phyloP scores from a whole-genome alignment of 176 grass and related monocot genomes.

The Musa troglodytarum region DNA sequence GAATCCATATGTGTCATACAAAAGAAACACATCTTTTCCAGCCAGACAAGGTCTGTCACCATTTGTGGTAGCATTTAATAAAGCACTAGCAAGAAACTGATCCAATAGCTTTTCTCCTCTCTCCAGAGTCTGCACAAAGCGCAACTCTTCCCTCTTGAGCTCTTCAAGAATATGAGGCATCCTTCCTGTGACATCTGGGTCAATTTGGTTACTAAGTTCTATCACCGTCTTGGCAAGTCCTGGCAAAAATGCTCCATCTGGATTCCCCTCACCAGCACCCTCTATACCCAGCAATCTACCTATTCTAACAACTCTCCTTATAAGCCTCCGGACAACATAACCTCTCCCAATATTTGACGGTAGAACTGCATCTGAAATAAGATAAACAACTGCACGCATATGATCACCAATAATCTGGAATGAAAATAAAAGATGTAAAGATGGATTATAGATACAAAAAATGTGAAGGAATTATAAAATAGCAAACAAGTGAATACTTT shows the following conservation, averaged over 20 bases:
- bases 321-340: constrained; percentile 89
- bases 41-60: constrained; percentile 56
- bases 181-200: constrained; percentile 71
- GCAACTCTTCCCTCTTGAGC: constrained; percentile 78
- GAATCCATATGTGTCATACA: constrained; percentile 97
- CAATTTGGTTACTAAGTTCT: constrained; percentile 59
- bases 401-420: constrained; percentile 90
- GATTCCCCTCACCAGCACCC: constrained; percentile 51
- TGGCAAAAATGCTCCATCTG: constrained; percentile 57
- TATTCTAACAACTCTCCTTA: constrained; percentile 89
- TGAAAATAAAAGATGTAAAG: constrained; percentile 17
- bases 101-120: constrained; percentile 90
- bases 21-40: constrained; percentile 89
- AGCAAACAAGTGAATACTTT: constrained; percentile 40
- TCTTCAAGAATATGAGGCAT: constrained; percentile 59
- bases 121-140: constrained; percentile 89
- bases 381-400: constrained; percentile 96
- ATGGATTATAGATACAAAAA: constrained; percentile 3
- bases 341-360: constrained; percentile 98
- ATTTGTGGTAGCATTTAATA: constrained; percentile 46
- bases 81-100: constrained; percentile 61
- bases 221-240: constrained; percentile 66
- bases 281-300: constrained; percentile 82
- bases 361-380: constrained; percentile 88
- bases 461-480: background rate